Base-by-base conservation (phyloP, 495 filamentous ascomycete species). In the Penicillium paxilli region DNA sequence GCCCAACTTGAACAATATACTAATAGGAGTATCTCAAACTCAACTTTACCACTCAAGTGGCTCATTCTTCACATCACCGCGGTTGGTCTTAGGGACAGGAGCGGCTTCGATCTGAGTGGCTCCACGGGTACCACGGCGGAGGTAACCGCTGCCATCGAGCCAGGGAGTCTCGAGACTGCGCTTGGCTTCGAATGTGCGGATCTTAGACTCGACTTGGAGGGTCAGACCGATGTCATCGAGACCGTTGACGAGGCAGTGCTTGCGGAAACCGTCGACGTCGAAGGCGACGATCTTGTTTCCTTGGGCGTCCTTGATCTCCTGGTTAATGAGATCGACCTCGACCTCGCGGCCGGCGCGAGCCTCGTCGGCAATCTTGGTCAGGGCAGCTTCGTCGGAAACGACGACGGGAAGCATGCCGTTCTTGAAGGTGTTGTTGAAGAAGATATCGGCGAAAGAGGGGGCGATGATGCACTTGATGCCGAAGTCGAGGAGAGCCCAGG, bases 391-490 rank as follows among this genome's bases (percentile, higher is more conserved):
- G 68, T 92, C 82, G 28, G 79, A 75, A 68, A 98, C 88, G 32
- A 80, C 72, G 57, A 97, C 82, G 22, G 93, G 92, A 32, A 98
- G 81, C 94, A 98, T 98, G 73, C 93, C 94, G 76, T 98, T 98
- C 82, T 98, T 98, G 83, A 97, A 97, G 16, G 90, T 95, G 77
- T 98, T 98, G 83, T 97, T 98, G 84, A 92, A 96, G 83, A 97
- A 97, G 73, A 98, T 98, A 65, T 98, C 94, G 53, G 91, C 93
- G 63, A 89, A 98, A 14, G 86, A 90, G 10, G 92, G 90, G 1
- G 93, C 94, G 60, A 98, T 96, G 57, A 98, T 81, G 67, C 88
- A 92, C 63, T 87, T 90, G 75, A 98, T 94, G 52, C 94, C 94
- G 62, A 98, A 98, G 72, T 98, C 94, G 44, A 94, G 85, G 22